Conservation (phyloP, 2,329 filamentous ascomycete species). For the Chalaropsis thielavioides region DNA sequence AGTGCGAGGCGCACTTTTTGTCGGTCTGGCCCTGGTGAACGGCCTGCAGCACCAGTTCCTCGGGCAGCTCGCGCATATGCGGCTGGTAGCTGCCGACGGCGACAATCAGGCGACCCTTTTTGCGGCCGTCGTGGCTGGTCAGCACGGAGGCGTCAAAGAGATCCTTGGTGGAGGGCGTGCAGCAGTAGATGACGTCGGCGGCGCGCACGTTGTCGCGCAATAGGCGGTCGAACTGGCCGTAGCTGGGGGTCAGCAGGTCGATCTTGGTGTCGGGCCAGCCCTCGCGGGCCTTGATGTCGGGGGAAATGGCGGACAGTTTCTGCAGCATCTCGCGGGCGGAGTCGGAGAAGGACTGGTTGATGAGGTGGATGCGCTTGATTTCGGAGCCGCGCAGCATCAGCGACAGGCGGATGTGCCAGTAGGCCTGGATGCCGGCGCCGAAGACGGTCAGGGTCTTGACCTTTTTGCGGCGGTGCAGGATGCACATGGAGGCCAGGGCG, state of each 20-base stretch:
- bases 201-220: constrained; percentile 55
- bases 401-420: constrained; percentile 83
- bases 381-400: constrained; percentile 56
- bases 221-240: constrained; percentile 51
- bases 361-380: constrained; percentile 66
- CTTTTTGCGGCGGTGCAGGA: constrained; percentile 48
- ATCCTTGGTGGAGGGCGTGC: constrained; percentile 59
- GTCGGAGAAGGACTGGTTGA: constrained; percentile 58
- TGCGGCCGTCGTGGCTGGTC: constrained; percentile 54
- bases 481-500: constrained; percentile 53
- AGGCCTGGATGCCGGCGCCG: constrained; percentile 77
- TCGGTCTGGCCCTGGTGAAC: constrained; percentile 30
- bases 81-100: constrained; percentile 56
- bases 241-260: constrained; percentile 51
- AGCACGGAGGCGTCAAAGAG: constrained; percentile 63
- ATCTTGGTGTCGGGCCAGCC: constrained; percentile 56
- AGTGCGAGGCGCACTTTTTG: constrained; percentile 36
- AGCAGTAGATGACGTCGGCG: constrained; percentile 76
- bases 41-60: constrained; percentile 55
- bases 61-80: constrained; percentile 70
- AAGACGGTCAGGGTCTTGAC: constrained; percentile 72
- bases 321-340: constrained; percentile 38
- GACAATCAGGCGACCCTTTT: constrained; percentile 56
- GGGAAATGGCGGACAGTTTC: constrained; percentile 32
- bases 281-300: constrained; percentile 35